Percentiles rank a stretch among this genome's conserved stretches.
These are phyloP conservation scores for Sugiyamaella boreocaroliniensis DNA, from an alignment of 805 yeast species.

Conservation along the genomic window DNA sequence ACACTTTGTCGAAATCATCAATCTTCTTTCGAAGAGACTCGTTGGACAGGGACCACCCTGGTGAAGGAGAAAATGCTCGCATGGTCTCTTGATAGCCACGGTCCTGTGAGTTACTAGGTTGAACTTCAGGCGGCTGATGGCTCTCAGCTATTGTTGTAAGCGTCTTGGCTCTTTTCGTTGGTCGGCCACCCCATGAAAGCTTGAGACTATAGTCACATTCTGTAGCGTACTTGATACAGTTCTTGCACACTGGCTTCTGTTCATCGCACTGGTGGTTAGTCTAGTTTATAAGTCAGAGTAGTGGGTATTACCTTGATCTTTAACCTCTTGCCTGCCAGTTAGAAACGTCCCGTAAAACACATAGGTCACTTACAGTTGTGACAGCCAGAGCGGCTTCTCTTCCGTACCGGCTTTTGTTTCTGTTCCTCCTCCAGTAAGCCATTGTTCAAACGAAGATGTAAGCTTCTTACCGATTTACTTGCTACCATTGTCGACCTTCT, in stretches of 20 bases:
- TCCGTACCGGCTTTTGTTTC: conserved; percentile 12
- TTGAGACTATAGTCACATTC: conserved; percentile 58
- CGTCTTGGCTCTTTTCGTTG: conserved; percentile 31
- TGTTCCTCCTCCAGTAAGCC: neutral
- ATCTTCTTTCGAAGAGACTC: conserved; percentile 8
- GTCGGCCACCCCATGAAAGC: conserved; percentile 72
- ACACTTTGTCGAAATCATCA: conserved; percentile 10
- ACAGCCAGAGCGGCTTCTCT: conserved; percentile 24
- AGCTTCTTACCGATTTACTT: neutral
- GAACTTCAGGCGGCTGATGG: neutral
- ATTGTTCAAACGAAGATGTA: too few species aligned
- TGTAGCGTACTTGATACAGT: conserved; percentile 42
- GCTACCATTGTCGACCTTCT: neutral
- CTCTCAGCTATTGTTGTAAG: neutral
- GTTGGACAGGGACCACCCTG: conserved; percentile 5
- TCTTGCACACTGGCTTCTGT: conserved; percentile 51
- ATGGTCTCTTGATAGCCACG: neutral
- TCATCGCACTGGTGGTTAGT: conserved; percentile 53
- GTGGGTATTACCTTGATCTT: conserved; percentile 15
- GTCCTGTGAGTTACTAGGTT: neutral
- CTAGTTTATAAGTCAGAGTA: neutral
- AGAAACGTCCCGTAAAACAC: neutral
- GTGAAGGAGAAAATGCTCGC: neutral
- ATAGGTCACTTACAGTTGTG: conserved; percentile 21
- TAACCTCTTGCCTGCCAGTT: conserved; percentile 17